Evolutionary conservation across 2,329 filamentous ascomycete genomes (phyloP), one percentile per base, ranked within the genome.

Genomic region (Ophidiomyces ophidiicola): DNA sequence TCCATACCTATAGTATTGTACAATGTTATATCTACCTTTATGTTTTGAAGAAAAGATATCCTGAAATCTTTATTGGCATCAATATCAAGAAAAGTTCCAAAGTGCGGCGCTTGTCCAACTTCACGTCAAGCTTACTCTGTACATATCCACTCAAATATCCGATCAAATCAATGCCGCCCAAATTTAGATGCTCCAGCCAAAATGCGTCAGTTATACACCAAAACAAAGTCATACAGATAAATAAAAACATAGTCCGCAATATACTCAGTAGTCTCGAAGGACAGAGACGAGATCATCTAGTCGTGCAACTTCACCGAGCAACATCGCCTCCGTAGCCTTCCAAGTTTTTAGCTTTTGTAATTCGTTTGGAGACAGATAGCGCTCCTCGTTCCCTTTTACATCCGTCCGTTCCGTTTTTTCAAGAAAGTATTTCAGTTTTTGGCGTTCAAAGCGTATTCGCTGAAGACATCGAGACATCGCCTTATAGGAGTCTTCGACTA

Each of bases 401-500:
- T 96, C 88, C 15, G 77, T 81, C 36, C 90, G 77, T 54, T 90
- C 80, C 1, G 85, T 80, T 57, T 94, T 83, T 19, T 79, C 74
- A 20, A 96, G 69, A 17, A 93, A 76, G 38, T 78, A 74, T 46
- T 76, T 72, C 42, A 84, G 74, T 47, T 76, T 76, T 35, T 74
- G 71, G 26, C 82, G 74, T 58, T 94, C 84, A 19, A 82, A 75
- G 24, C 78, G 74, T 17, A 92, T 71, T 17, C 86, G 80, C 57
- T 94, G 83, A 34, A 94, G 59, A 46, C 81, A 82, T 41, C 87
- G 76, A 11, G 85, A 72, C 82, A 96, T 94, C 19, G 79, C 74
- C 59, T 93, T 93, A 67, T 94, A 96, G 0, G 81, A 75, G 44
- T 84, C 80, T 46, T 93, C 80, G 7, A 94, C 62, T 1, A 93